These are phyloP conservation scores for Calonectria hawksworthii DNA, from an alignment of 2,329 filamentous ascomycete genomes.

Conservation along the genomic window DNA sequence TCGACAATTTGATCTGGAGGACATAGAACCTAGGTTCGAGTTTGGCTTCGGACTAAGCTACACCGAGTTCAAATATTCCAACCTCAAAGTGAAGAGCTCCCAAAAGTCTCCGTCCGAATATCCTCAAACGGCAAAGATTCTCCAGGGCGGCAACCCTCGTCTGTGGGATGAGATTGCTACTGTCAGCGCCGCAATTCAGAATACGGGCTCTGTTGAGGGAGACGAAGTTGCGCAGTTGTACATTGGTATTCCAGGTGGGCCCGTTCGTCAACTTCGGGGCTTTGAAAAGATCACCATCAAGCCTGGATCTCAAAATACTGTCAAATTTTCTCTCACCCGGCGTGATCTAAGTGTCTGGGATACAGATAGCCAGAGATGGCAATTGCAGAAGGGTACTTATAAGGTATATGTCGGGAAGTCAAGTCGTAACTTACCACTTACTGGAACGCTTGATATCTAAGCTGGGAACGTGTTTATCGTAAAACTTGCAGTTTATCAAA, in stretches of 20 bases:
- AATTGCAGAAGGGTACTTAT: background rate
- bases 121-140: background rate
- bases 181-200: background rate
- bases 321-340: background rate
- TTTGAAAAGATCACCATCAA: background rate
- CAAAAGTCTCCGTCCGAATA: background rate
- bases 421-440: conserved; percentile 3
- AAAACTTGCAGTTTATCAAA: background rate
- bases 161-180: background rate
- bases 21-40: background rate
- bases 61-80: background rate
- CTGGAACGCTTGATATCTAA: background rate
- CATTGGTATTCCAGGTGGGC: background rate
- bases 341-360: background rate
- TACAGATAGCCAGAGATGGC: background rate
- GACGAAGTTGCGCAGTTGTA: background rate
- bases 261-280: background rate
- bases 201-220: background rate
- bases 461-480: background rate
- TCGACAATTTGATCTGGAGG: background rate
- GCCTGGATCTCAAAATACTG: background rate
- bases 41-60: conserved; percentile 8
- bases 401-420: conserved; percentile 6
- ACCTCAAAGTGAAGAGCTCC: background rate
- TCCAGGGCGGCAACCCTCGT: background rate